Evolutionary conservation across 805 yeast genomes (phyloP).

Genomic region (Suhomyces sp.): DNA sequence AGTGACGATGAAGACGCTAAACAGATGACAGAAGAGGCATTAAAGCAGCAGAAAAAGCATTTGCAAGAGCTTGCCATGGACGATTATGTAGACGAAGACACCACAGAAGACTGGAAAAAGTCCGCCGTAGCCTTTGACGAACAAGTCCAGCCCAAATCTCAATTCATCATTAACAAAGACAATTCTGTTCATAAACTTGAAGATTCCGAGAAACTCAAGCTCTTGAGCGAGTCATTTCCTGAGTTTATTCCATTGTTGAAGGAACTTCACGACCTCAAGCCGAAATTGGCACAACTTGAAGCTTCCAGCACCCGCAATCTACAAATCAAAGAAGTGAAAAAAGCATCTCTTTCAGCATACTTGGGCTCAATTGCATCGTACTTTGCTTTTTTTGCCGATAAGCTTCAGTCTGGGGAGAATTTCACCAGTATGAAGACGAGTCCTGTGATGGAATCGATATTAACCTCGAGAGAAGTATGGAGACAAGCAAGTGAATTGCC

Average conservation of each 20-base stretch:
- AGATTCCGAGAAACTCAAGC: constrained; percentile 47
- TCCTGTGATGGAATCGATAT: constrained; percentile 82
- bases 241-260: constrained; percentile 76
- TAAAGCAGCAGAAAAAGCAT: constrained; percentile 74
- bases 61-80: constrained; percentile 65
- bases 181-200: constrained; percentile 37
- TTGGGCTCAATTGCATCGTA: constrained; percentile 76
- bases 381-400: constrained; percentile 67
- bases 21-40: constrained; percentile 82
- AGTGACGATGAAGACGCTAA: constrained; percentile 77
- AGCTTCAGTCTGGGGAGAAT: constrained; percentile 51
- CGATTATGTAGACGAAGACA: constrained; percentile 63
- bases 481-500: constrained; percentile 68
- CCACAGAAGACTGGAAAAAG: constrained; percentile 75
- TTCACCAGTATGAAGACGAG: constrained; percentile 71
- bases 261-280: constrained; percentile 50
- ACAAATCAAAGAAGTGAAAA: constrained; percentile 46
- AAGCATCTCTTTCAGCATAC: constrained; percentile 72
- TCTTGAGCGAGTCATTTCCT: constrained; percentile 67
- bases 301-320: neutral
- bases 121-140: constrained; percentile 46
- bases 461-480: constrained; percentile 85
- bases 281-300: constrained; percentile 31
- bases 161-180: constrained; percentile 12
- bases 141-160: constrained; percentile 16